Base-by-base conservation (phyloP, 371 early-diverging fungal genomes). In the Paramicrosporidium saccamoebae region DNA sequence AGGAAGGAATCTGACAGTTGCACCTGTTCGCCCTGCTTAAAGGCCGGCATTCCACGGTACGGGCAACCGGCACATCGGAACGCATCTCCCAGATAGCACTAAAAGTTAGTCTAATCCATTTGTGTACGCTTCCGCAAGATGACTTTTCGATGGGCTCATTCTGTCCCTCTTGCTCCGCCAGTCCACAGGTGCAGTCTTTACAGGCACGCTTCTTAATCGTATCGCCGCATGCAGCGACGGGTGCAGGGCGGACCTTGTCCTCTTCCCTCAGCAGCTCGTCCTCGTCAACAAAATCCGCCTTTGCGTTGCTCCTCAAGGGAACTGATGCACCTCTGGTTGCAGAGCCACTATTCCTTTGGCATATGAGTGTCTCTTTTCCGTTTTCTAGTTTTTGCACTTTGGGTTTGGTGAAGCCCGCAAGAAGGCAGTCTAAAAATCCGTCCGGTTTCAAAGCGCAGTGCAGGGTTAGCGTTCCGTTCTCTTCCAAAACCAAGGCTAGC, bases 31-130 rank as follows among this genome's bases (percentile, higher is more conserved):
- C 96, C 96, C 0, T 79, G 77, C 37, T 75, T 59, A 50, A 95
- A 98, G 1, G 95, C 75, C 12, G 98, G 98, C 71, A 90, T 72
- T 21, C 98, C 98, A 17, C 73, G 41, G 31, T 84, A 96, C 12
- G 98, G 98, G 41, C 98, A 98, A 12, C 67, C 64, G 5, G 64
- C 51, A 48, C 98, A 98, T 26, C 98, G 61, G 57, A 95, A 98
- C 5, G 95, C 96, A 55, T 98, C 98, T 7, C 98, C 98, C 15
- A 94, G 46, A 27, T 73, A 72, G 45, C 98, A 98, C 14, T 9
- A n/a, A 14, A 3, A 3, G 16, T 7, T 7, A 22, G 20, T 5
- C 7, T 17, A 7, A 25, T 9, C 5, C 7, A 7, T 5, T 9
- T 22, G 10, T 7, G 7, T 7, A 7, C 10, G 32, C 28, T 44